These are phyloP conservation scores for Hyaloperonospora brassicae DNA, from an alignment of 352 stramenopile species.

Conservation along the genomic window DNA sequence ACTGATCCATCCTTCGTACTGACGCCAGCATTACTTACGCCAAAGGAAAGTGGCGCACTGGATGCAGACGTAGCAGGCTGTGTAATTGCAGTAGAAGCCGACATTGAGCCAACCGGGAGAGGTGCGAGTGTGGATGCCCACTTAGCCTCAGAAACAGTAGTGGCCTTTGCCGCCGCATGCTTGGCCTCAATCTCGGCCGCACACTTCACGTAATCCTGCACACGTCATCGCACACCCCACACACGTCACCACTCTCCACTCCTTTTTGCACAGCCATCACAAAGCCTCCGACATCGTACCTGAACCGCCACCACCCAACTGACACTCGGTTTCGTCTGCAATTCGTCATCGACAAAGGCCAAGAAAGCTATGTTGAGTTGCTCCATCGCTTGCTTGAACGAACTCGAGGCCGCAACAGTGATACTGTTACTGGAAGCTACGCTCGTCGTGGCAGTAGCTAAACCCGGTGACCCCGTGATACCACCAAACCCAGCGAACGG, in stretches of 20 bases:
- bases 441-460: slow-evolving; percentile 1
- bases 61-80: slow-evolving; percentile 11
- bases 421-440: slow-evolving; percentile 5
- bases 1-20: slow-evolving; percentile 13
- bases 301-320: slow-evolving; percentile 60
- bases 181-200: slow-evolving; percentile 51
- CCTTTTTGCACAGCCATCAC: not conserved
- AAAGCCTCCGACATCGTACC: slow-evolving; percentile 18
- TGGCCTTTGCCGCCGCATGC: slow-evolving; percentile 51
- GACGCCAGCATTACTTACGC: slow-evolving; percentile 1
- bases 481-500: slow-evolving; percentile 9
- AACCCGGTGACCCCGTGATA: slow-evolving; percentile 23
- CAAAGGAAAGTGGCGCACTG: slow-evolving; percentile 30
- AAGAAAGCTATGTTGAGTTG: slow-evolving; percentile 78
- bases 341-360: slow-evolving; percentile 57
- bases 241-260: slow-evolving; percentile 1
- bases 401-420: slow-evolving; percentile 9
- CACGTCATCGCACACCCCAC: slow-evolving; percentile 3
- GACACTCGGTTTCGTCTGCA: slow-evolving; percentile 52
- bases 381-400: slow-evolving; percentile 74
- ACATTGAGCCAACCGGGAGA: slow-evolving; percentile 14
- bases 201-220: slow-evolving; percentile 71
- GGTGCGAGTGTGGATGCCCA: slow-evolving; percentile 11
- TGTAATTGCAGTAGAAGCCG: slow-evolving; percentile 10
- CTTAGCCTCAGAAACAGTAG: slow-evolving; percentile 28